These are phyloP conservation scores for Agaricus subrufescens DNA, from an alignment of 768 basidiomycete genomes.

Conservation along the genomic window DNA sequence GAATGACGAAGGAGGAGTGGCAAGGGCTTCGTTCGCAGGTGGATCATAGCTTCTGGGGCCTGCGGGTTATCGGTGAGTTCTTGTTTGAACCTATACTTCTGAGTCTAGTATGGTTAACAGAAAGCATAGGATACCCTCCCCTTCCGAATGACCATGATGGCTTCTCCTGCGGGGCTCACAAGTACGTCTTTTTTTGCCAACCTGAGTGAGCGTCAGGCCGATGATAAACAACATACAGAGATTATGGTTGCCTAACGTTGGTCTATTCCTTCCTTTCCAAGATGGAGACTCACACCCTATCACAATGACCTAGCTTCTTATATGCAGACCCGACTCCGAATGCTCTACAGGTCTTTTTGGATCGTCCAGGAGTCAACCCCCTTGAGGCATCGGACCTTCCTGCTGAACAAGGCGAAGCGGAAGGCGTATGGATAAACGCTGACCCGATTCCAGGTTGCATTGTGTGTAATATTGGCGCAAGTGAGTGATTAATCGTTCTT, in stretches of 20 bases:
- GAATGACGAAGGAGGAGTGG: constrained; percentile 71
- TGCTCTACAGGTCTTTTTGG: constrained; percentile 80
- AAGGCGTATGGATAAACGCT: constrained; percentile 77
- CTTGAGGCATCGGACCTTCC: constrained; percentile 33
- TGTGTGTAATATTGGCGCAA: constrained; percentile 91
- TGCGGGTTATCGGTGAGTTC: constrained; percentile 71
- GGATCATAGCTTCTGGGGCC: constrained; percentile 85
- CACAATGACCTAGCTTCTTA: constrained; percentile 55
- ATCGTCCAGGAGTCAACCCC: constrained; percentile 29
- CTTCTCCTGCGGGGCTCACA: constrained; percentile 88
- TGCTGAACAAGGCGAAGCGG: constrained; percentile 47
- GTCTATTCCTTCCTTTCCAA: constrained; percentile 13
- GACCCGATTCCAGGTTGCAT: constrained; percentile 81
- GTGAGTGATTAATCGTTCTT: constrained; percentile 35
- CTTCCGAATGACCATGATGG: constrained; percentile 77
- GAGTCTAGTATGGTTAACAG: not conserved
- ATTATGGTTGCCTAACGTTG: constrained; percentile 89
- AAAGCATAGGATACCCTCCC: constrained; percentile 71
- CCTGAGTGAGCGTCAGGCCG: not conserved
- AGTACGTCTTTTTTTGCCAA: constrained; percentile 34
- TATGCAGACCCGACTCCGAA: constrained; percentile 74
- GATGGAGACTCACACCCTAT: not conserved
- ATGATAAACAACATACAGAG: constrained; percentile 35
- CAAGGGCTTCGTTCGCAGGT: constrained; percentile 59
- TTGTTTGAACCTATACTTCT: not conserved